These are phyloP conservation scores for Rhododendron simsii DNA, from an alignment of 148 eudicot genomes.

Conservation along the genomic window DNA sequence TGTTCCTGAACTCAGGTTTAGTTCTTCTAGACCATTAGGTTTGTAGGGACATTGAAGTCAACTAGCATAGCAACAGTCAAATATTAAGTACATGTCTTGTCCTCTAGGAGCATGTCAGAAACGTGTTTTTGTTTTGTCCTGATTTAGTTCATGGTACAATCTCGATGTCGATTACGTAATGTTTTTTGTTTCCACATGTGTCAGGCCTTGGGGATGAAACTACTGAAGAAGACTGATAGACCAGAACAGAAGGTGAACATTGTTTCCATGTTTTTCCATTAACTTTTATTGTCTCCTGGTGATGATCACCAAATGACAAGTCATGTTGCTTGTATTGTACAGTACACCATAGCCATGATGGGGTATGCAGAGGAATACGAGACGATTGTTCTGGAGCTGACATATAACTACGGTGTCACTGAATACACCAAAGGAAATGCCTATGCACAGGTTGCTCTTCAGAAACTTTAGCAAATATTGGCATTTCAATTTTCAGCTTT, in stretches of 20 bases:
- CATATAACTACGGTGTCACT: conserved; percentile 84
- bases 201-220: conserved; percentile 90
- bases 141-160: background rate
- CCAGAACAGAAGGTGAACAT: conserved; percentile 75
- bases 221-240: conserved; percentile 65
- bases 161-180: background rate
- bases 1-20: background rate
- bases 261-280: background rate
- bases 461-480: background rate
- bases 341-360: conserved; percentile 90
- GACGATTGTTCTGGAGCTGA: conserved; percentile 77
- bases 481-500: background rate
- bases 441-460: conserved; percentile 69
- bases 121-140: background rate
- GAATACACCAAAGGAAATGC: conserved; percentile 93
- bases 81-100: background rate
- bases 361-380: conserved; percentile 79
- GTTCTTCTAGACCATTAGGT: background rate
- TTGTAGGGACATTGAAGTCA: background rate
- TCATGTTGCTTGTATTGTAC: conserved; percentile 13
- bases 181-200: background rate
- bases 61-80: background rate
- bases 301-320: background rate
- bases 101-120: background rate
- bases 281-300: background rate